Conservation (phyloP, 305 asterid genomes). For the Petunia hybrid region DNA sequence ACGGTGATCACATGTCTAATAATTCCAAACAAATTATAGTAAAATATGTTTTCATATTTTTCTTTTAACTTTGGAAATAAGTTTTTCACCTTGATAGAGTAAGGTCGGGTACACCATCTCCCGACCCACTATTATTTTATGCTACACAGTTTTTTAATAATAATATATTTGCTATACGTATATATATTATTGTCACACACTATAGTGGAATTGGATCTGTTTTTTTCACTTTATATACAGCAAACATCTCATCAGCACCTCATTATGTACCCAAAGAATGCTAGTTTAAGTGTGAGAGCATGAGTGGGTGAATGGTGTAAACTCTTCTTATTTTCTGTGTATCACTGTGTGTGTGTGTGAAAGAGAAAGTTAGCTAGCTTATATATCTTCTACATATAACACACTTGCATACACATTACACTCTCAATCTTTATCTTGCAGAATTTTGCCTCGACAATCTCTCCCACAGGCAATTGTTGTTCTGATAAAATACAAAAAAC, state of each 20-base stretch:
- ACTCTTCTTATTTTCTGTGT: neutral
- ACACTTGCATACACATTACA: neutral
- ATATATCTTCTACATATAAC: neutral
- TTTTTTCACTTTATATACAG: constrained; percentile 28
- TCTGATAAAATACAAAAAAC: constrained; percentile 43
- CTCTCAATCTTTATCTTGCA: constrained; percentile 25
- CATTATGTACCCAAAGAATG: neutral
- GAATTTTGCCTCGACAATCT: constrained; percentile 52
- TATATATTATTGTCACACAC: constrained; percentile 6
- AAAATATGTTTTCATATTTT: neutral
- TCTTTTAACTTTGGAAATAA: neutral
- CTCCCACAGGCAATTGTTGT: constrained; percentile 41
- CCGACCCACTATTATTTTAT: too few relatives aligned
- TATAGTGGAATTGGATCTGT: constrained; percentile 38
- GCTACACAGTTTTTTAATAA: too few relatives aligned
- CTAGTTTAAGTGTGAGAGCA: neutral
- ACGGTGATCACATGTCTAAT: neutral
- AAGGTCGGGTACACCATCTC: too few relatives aligned
- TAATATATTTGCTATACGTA: neutral
- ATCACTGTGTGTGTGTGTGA: neutral
- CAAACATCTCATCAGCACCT: constrained; percentile 35
- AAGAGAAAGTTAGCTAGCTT: neutral
- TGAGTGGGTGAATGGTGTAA: neutral
- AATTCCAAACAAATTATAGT: constrained; percentile 4
- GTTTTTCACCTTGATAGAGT: too few relatives aligned